Conservation (phyloP, 768 basidiomycete species). For the Pleurotus tuber-regium region DNA sequence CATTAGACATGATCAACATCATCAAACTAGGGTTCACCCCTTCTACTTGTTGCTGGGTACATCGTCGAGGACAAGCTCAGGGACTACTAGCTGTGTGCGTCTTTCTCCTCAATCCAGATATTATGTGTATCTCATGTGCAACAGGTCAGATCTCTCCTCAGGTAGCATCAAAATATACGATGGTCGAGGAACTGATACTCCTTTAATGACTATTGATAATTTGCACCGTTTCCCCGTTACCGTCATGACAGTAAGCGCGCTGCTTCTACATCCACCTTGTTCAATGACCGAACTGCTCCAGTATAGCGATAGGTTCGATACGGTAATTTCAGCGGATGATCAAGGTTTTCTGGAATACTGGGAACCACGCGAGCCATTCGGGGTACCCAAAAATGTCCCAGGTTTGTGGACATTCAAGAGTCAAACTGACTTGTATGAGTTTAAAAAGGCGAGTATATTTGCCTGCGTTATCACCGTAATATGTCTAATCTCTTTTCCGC, state of each 20-base stretch:
- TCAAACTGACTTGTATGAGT: conserved; percentile 92
- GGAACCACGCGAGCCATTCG: conserved; percentile 89
- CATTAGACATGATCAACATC: conserved; percentile 99
- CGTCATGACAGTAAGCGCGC: conserved; percentile 72
- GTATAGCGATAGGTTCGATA: conserved; percentile 91
- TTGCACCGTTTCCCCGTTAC: conserved; percentile 91
- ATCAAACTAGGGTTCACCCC: conserved; percentile 86
- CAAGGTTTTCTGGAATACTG: conserved; percentile 96
- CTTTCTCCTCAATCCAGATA: not conserved
- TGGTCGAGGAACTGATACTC: conserved; percentile 79
- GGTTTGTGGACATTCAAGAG: conserved; percentile 91
- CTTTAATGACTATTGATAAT: conserved; percentile 71
- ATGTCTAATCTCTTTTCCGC: no score
- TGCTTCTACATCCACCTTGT: not conserved
- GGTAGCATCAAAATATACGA: conserved; percentile 88
- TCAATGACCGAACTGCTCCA: conserved; percentile 28
- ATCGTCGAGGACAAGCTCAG: conserved; percentile 83
- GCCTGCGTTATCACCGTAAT: no score
- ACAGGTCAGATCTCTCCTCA: conserved; percentile 74
- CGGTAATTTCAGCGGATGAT: conserved; percentile 92
- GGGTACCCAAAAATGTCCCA: conserved; percentile 69
- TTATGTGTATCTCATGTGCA: conserved; percentile 17
- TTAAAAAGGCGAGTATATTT: conserved; percentile 95
- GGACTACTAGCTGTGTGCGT: conserved; percentile 84
- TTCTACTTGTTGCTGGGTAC: conserved; percentile 93